Evolutionary conservation across 2,329 filamentous ascomycete genomes (phyloP), one percentile per base, ranked within the genome.

Genomic region (Fonsecaea monophora): DNA sequence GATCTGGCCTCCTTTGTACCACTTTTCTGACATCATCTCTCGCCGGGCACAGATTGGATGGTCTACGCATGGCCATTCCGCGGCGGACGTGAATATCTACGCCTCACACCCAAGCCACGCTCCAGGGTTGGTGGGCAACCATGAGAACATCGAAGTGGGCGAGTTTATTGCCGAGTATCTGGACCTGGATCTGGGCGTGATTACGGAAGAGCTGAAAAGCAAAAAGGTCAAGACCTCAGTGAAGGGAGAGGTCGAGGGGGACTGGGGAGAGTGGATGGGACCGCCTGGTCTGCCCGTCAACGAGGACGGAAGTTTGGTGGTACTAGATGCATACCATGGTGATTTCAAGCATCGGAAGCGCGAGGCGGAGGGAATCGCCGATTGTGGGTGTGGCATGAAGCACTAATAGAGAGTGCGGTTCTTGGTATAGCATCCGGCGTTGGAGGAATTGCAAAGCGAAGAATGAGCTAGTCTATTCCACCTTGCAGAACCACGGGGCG

Each of bases 81-180:
- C 90, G 60, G 93, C 95, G 7, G 95, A 99, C 76, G 95, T 99
- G 57, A 99, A 99, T 78, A 92, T 99, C 72, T 99, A 98, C 80
- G 90, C 91, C 60, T 94, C 91, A 0, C 89, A 91, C 3, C 84
- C 86, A 0, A 84, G 86, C 42, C 80, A 82, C 35, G 86, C 89
- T 0, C 84, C 86, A 53, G 82, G 85, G 13, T 83, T 97, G 6
- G 82, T 87, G 2, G 94, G 94, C 7, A 98, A 98, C 77, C 89
- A 96, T 62, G 95, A 99, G 82, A 99, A 99, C 77, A 98, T 90
- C 0, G 93, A 98, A 32, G 85, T 99, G 0, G 95, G 95, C 38
- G 82, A 86, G 53, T 99, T 97, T 77, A 67, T 99, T 65, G 83
- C 87, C 7, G 82, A 88, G 8, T 99, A 95, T 75, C 85, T 99